A percentile compares a stretch with the other conserved stretches of the same genome.
phyloP scores from a whole-genome alignment of 768 basidiomycete species.

The Boletus sp. region DNA sequence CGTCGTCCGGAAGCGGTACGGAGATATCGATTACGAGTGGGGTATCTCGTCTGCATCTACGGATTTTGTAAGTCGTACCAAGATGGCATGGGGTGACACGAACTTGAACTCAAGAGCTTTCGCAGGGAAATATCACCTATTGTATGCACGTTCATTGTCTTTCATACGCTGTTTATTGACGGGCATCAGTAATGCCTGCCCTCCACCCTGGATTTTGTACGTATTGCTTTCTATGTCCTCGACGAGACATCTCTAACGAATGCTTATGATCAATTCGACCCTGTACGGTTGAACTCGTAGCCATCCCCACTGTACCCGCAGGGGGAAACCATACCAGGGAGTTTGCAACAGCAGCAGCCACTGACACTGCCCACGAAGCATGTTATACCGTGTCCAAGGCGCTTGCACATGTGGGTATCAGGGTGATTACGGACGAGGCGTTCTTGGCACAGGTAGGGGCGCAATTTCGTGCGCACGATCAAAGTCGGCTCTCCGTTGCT shows the following conservation, averaged over 20 bases:
- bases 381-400: constrained; percentile 68
- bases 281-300: constrained; percentile 34
- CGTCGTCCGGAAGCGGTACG: constrained; percentile 59
- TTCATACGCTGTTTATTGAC: neutral
- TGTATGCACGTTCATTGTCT: constrained; percentile 38
- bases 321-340: constrained; percentile 79
- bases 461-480: neutral
- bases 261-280: neutral
- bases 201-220: constrained; percentile 67
- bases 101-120: neutral
- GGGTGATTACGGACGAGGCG: constrained; percentile 63
- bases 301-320: constrained; percentile 68
- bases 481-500: neutral
- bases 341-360: constrained; percentile 65
- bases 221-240: constrained; percentile 4
- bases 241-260: neutral
- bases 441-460: constrained; percentile 56
- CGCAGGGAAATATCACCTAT: constrained; percentile 60
- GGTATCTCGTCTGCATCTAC: constrained; percentile 74
- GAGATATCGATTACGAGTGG: constrained; percentile 60
- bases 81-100: neutral
- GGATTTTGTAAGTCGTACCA: constrained; percentile 62
- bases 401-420: constrained; percentile 66
- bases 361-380: constrained; percentile 59
- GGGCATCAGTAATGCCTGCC: constrained; percentile 51